Evolutionary conservation across 2,329 filamentous ascomycete genomes (phyloP), one percentile per base, ranked within the genome.

Genomic region (Cladosporium velox): DNA sequence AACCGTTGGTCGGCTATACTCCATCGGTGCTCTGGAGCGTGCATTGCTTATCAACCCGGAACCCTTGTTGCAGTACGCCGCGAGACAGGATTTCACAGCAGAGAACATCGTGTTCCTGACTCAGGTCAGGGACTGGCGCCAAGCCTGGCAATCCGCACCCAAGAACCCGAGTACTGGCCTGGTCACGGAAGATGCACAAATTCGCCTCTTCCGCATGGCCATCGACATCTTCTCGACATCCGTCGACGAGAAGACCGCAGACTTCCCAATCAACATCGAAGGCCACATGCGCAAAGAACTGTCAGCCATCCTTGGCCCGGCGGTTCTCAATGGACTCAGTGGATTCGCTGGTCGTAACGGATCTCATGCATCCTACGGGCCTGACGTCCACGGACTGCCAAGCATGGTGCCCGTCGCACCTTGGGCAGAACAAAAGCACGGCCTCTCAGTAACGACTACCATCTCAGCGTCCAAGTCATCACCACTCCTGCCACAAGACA

Each of bases 81-180:
- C 88, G 0, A 80, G 86, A 0, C 82, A 84, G 41, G 89, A 91
- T 70, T 90, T 91, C 72, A 90, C 88, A 0, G 88, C 88, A 15
- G 89, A 91, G 74, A 91, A 91, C 72, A 88, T 91, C 69, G 84
- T 88, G 57, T 91, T 91, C 74, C 77, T 91, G 5, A 85, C 83
- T 10, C 79, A 81, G 49, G 83, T 90, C 10, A 79, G 82, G 2
- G 81, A 83, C 66, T 90, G 64, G 68, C 67, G 59, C 54, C 64
- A 69, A 67, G 66, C 69, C 12, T 66, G 66, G 69, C 21, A 61
- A 15, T 51, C 64, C 24, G 65, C 67, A 57, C 66, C 70, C 8
- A 63, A 66, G 24, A 34, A 67, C 11, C 32, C 66, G 61, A 59
- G 55, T 49, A 47, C 69, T 32, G 65, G 63, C 3, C 26, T 38